Evolutionary conservation across 1,284 basidiomycete genomes (phyloP).

Genomic region (Cerioporus squamosus): DNA sequence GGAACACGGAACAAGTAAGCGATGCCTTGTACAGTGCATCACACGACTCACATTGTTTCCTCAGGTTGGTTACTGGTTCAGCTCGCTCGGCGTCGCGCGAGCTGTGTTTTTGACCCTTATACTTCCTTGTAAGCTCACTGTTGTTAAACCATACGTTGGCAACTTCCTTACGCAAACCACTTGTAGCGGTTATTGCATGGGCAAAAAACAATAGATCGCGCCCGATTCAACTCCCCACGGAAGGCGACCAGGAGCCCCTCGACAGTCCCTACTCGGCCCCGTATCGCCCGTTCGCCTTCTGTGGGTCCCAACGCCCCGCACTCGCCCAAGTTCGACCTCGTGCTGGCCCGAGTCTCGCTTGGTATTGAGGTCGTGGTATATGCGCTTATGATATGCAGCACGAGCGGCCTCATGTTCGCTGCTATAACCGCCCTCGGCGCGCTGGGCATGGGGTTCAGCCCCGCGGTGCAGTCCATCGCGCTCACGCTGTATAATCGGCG

Average conservation of each 20-base stretch:
- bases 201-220: constrained; percentile 47
- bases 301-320: constrained; percentile 18
- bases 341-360: constrained; percentile 61
- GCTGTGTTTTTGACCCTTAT: constrained; percentile 65
- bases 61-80: constrained; percentile 81
- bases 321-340: constrained; percentile 62
- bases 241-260: constrained; percentile 37
- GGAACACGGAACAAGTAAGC: constrained; percentile 74
- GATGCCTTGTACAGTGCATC: background rate
- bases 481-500: constrained; percentile 60
- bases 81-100: constrained; percentile 59
- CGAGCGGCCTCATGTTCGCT: constrained; percentile 50
- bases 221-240: constrained; percentile 39
- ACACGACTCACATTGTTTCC: background rate
- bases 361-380: constrained; percentile 62
- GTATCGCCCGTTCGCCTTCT: background rate
- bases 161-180: too few species aligned
- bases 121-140: constrained; percentile 58
- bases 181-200: constrained; percentile 56
- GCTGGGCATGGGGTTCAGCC: constrained; percentile 62
- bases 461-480: constrained; percentile 69
- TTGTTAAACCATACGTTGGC: too few species aligned
- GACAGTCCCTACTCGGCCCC: constrained; percentile 7
- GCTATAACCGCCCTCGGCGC: constrained; percentile 49
- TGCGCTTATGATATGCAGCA: constrained; percentile 50